Evolutionary conservation across 2,329 filamentous ascomycete species (phyloP).

Genomic region (Beauveria scarabaeidicola): DNA sequence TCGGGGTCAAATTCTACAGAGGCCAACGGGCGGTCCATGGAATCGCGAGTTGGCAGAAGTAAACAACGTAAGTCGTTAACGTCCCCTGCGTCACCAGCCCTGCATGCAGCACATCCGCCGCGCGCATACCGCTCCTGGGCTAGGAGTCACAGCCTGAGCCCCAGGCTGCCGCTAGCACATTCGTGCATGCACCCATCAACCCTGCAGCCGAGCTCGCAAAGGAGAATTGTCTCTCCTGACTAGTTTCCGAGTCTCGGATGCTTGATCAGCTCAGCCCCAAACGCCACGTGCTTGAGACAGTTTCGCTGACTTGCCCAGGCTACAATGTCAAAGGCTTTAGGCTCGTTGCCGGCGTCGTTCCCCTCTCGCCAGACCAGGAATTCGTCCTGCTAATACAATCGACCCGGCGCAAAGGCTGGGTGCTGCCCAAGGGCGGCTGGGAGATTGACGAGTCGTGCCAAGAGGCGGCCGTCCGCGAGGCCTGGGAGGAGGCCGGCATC

Average conservation of each 20-base stretch:
- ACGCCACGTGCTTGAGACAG: conserved; percentile 12
- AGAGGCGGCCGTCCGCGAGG: conserved; percentile 79
- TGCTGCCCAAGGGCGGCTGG: conserved; percentile 96
- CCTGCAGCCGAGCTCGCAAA: neutral
- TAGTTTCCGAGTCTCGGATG: conserved; percentile 10
- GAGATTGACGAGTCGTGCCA: conserved; percentile 86
- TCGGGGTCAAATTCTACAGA: conserved; percentile 28
- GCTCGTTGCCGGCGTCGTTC: conserved; percentile 89
- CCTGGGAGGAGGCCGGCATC: conserved; percentile 97
- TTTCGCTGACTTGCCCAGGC: conserved; percentile 44
- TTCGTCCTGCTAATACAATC: conserved; percentile 92
- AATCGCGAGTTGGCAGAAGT: conserved; percentile 66
- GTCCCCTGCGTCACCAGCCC: conserved; percentile 3
- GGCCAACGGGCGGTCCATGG: conserved; percentile 46
- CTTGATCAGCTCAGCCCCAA: neutral
- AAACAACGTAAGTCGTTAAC: conserved; percentile 65
- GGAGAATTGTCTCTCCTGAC: neutral
- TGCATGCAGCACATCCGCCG: neutral
- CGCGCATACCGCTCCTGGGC: neutral
- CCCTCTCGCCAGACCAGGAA: conserved; percentile 75
- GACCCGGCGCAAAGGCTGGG: conserved; percentile 84
- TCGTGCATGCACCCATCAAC: neutral
- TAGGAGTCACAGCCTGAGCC: neutral
- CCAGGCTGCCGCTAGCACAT: neutral
- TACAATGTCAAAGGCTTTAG: conserved; percentile 90